Base-by-base conservation (phyloP, 768 basidiomycete genomes). In the Lactarius tabidus region DNA sequence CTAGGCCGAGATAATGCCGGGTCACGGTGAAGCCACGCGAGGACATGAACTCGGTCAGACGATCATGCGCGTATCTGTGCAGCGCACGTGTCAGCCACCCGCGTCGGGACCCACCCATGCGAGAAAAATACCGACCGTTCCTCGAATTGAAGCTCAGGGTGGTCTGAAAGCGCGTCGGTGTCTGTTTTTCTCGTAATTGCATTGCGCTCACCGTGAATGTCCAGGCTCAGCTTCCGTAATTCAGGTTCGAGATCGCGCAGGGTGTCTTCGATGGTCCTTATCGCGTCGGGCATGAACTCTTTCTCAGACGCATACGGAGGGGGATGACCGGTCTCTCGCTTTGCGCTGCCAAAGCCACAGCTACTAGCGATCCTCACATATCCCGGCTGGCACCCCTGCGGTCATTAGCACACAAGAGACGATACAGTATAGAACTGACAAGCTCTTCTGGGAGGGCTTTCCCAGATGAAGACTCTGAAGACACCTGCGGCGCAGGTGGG, bases 11-110 rank as follows among this genome's bases (percentile, higher is more conserved):
- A 70, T 92, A 90, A 70, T 86, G 85, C 58, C 76, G 79, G 3
- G 86, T 91, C 28, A 92, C 86, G n/a, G 75, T 74, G 74, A 91
- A 93, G 8, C 88, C 89, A 63, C 86, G 82, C 39, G 75, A 71
- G 39, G 78, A 74, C 86, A 93, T 89, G 75, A 87, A 91, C 33
- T 78, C 74, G 2, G 88, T 85, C 60, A 93, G 76, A 20, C 77
- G 73, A 68, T 91, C 86, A 68, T 92, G 91, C 12, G 91, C 89
- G 73, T 83, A 83, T 70, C 91, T 93, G 54, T 15, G 35, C 33
- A 39, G 54, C 18, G 35, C 33, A 39, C 15, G 62, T 12, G n/a
- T 26, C 18, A 6, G 29, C 38, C 54, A 51, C 52, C 39, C 12
- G 12, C 10, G 36, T 23, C 29, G 48, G 12, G 14, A 51, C 33